These are phyloP conservation scores for Xanthoconium purpureum DNA, from an alignment of 768 basidiomycete species.

Conservation along the genomic window DNA sequence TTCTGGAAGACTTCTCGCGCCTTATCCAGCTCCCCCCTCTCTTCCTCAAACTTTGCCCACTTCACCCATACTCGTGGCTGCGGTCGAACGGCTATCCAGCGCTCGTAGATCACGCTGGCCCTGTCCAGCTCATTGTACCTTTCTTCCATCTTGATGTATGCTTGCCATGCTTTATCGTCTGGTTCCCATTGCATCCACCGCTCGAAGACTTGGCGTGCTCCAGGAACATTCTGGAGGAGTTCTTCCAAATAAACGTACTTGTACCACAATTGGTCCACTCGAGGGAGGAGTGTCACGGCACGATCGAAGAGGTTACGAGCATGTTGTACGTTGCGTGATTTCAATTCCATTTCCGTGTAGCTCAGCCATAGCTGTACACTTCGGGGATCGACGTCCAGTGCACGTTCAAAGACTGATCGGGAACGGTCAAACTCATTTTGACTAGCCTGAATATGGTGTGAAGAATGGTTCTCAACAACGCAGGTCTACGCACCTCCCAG, in stretches of 20 bases:
- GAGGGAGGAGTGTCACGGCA: conserved; percentile 92
- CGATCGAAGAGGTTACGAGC: conserved; percentile 96
- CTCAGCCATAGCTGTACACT: conserved; percentile 90
- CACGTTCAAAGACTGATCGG: conserved; percentile 93
- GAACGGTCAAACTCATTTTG: conserved; percentile 97
- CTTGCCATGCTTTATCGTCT: conserved; percentile 99
- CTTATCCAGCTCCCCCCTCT: conserved; percentile 61
- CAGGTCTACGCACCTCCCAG: conserved; percentile 61
- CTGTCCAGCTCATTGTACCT: conserved; percentile 90
- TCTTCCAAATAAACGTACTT: conserved; percentile 99
- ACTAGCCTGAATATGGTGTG: conserved; percentile 55
- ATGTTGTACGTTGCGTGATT: conserved; percentile 95
- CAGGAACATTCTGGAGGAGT: conserved; percentile 91
- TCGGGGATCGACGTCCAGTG: conserved; percentile 90
- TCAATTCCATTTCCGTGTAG: conserved; percentile 97
- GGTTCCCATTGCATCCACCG: conserved; percentile 99
- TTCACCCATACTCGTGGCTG: conserved; percentile 85
- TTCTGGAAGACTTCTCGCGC: conserved; percentile 88
- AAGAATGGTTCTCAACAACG: neutral
- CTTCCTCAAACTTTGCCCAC: conserved; percentile 86
- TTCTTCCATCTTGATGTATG: conserved; percentile 98
- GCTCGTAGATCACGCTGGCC: conserved; percentile 89
- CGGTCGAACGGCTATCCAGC: conserved; percentile 74
- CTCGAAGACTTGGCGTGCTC: conserved; percentile 96
- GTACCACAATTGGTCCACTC: conserved; percentile 98